These are phyloP conservation scores for Phaffia tasmanica DNA, from an alignment of 768 basidiomycete species.

Conservation along the genomic window DNA sequence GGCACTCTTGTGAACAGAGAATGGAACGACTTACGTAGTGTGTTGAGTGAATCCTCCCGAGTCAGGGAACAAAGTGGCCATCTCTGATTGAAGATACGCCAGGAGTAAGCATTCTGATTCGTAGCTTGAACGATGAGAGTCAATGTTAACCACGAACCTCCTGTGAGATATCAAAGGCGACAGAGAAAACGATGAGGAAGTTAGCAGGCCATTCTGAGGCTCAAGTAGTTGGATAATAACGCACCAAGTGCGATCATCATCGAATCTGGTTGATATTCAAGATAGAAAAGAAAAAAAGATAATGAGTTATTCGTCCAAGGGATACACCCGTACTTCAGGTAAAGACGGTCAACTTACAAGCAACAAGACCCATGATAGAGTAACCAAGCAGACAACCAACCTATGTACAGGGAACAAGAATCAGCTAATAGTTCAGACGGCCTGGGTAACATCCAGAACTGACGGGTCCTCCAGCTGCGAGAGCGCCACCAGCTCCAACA, in stretches of 20 bases:
- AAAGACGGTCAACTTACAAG: background rate
- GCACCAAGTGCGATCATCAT: constrained; percentile 1
- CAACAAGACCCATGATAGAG: constrained; percentile 1
- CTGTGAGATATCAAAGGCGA: no score
- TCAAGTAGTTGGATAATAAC: background rate
- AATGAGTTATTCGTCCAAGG: background rate
- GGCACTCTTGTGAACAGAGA: background rate
- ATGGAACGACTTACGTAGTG: constrained; percentile 37
- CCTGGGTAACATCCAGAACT: no score
- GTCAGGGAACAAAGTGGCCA: constrained; percentile 31
- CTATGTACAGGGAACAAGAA: no score
- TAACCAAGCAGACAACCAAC: constrained; percentile 8
- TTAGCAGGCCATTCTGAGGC: background rate
- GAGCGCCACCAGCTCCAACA: background rate
- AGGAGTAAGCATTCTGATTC: no score
- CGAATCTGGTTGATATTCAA: background rate
- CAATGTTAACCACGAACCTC: no score
- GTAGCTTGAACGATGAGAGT: no score
- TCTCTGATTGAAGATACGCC: constrained; percentile 12
- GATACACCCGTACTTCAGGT: no score
- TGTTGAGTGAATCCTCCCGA: constrained; percentile 33
- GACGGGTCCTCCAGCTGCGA: background rate
- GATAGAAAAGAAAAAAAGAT: background rate
- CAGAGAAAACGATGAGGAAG: background rate
- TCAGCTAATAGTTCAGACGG: no score